Evolutionary conservation across 768 basidiomycete genomes (phyloP).

Genomic region (Astraeus odoratus): DNA sequence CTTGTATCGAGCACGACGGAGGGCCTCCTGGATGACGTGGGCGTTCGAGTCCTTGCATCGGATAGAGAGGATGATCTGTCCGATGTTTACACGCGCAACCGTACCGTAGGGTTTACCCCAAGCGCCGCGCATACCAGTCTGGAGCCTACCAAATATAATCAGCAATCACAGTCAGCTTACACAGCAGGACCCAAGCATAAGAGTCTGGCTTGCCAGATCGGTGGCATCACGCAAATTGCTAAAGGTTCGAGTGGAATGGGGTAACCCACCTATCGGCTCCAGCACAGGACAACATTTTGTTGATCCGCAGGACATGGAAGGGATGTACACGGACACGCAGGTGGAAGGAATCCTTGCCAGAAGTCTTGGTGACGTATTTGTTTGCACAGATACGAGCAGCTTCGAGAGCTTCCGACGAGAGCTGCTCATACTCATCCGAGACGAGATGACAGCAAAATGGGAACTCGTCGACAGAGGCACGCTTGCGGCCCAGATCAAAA

Average conservation of each 20-base stretch:
- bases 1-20: slow-evolving; percentile 98
- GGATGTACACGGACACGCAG: slow-evolving; percentile 95
- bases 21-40: slow-evolving; percentile 89
- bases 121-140: slow-evolving; percentile 98
- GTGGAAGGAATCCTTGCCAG: slow-evolving; percentile 99
- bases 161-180: background rate
- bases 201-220: background rate
- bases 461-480: slow-evolving; percentile 95
- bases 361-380: slow-evolving; percentile 98
- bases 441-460: slow-evolving; percentile 96
- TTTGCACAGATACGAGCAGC: slow-evolving; percentile 99
- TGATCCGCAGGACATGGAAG: slow-evolving; percentile 98
- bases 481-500: slow-evolving; percentile 93
- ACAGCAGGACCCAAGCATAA: background rate
- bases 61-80: slow-evolving; percentile 89
- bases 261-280: slow-evolving; percentile 98
- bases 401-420: slow-evolving; percentile 93
- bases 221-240: too few relatives aligned
- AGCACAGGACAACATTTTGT: slow-evolving; percentile 99
- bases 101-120: slow-evolving; percentile 99
- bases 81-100: slow-evolving; percentile 94
- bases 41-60: slow-evolving; percentile 87
- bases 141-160: slow-evolving; percentile 45
- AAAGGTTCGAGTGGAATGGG: too few relatives aligned
- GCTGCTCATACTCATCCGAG: slow-evolving; percentile 96